These are phyloP conservation scores for Trichoderma lentiforme DNA, from an alignment of 2,329 filamentous ascomycete genomes.

Conservation along the genomic window DNA sequence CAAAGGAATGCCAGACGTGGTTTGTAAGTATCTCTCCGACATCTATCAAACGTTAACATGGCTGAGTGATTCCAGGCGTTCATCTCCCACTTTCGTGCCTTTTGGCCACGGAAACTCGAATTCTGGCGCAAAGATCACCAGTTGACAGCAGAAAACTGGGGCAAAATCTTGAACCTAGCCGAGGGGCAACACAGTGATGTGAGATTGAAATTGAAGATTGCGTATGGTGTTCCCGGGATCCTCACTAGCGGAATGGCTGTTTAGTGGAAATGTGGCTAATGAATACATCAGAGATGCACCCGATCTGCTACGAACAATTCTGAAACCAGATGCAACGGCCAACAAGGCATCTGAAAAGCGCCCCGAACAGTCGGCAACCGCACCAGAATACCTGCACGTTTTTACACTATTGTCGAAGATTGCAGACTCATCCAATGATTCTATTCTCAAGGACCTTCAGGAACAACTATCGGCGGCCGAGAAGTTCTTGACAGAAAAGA, in stretches of 20 bases:
- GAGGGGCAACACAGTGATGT: slow-evolving; percentile 23
- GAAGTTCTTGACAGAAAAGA: slow-evolving; percentile 27
- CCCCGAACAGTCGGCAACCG: background rate
- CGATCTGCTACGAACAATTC: background rate
- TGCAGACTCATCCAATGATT: background rate
- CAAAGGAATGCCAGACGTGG: slow-evolving; percentile 43
- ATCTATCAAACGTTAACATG: background rate
- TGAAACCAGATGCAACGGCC: background rate
- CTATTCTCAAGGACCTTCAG: background rate
- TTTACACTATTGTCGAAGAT: slow-evolving; percentile 22
- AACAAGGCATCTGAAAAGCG: background rate
- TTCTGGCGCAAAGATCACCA: slow-evolving; percentile 35
- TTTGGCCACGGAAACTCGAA: slow-evolving; percentile 40
- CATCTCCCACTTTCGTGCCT: slow-evolving; percentile 40
- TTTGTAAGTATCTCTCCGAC: slow-evolving; percentile 35
- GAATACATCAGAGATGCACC: background rate
- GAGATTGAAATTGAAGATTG: slow-evolving; percentile 24
- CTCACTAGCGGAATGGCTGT: background rate
- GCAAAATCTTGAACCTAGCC: slow-evolving; percentile 30
- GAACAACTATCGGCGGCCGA: slow-evolving; percentile 26
- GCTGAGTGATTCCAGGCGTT: slow-evolving; percentile 33
- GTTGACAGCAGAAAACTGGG: slow-evolving; percentile 30
- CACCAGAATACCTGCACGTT: slow-evolving; percentile 22
- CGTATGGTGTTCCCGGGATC: background rate
- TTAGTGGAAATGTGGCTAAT: background rate